These are phyloP conservation scores for Alternaria tenuissima DNA, from an alignment of 2,329 filamentous ascomycete genomes.

Conservation along the genomic window DNA sequence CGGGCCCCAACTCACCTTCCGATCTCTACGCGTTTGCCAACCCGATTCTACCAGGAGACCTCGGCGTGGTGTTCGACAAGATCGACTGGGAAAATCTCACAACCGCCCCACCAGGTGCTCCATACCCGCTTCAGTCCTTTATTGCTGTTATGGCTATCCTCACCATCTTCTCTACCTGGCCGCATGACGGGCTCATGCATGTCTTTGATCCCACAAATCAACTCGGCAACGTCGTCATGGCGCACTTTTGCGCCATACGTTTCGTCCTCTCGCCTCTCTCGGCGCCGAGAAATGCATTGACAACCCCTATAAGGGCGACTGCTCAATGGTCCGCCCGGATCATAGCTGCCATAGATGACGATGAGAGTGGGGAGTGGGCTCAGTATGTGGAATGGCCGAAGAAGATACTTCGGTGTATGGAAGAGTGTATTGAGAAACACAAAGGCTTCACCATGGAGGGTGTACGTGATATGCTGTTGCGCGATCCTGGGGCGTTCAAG, in stretches of 20 bases:
- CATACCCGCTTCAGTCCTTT: slow-evolving; percentile 19
- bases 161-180: slow-evolving; percentile 29
- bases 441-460: slow-evolving; percentile 17
- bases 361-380: slow-evolving; percentile 37
- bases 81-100: slow-evolving; percentile 20
- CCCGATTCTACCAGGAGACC: slow-evolving; percentile 13
- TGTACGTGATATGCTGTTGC: slow-evolving; percentile 17
- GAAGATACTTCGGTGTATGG: slow-evolving; percentile 23
- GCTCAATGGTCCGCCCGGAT: slow-evolving; percentile 54
- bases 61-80: slow-evolving; percentile 4
- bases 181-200: slow-evolving; percentile 25
- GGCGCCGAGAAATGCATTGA: slow-evolving; percentile 18
- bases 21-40: slow-evolving; percentile 8
- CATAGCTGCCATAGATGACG: slow-evolving; percentile 37
- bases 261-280: slow-evolving; percentile 25
- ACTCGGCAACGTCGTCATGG: slow-evolving; percentile 27
- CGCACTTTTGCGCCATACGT: slow-evolving; percentile 26
- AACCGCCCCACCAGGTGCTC: slow-evolving; percentile 7
- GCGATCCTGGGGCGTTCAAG: slow-evolving; percentile 55
- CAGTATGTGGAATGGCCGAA: slow-evolving; percentile 47
- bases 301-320: slow-evolving; percentile 22
- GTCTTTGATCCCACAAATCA: slow-evolving; percentile 24
- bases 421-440: slow-evolving; percentile 16
- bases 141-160: slow-evolving; percentile 25
- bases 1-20: not conserved